Evolutionary conservation across 1,139 yeast genomes (phyloP).

Genomic region (Saccharomyces hybrid): DNA sequence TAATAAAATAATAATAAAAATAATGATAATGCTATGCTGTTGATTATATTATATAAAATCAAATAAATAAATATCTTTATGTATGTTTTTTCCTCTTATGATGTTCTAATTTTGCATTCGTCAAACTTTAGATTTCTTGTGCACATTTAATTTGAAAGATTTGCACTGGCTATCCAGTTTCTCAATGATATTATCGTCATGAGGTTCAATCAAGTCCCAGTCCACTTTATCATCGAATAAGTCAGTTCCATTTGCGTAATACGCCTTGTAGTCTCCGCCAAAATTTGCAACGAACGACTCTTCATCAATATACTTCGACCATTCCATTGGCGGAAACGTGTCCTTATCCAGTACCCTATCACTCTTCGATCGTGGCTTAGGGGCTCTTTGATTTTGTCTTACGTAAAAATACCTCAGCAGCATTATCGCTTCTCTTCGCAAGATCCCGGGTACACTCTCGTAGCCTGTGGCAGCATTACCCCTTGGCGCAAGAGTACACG

Average conservation of each 20-base stretch:
- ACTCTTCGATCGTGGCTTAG: conserved; percentile 68
- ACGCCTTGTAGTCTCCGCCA: conserved; percentile 37
- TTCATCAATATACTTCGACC: conserved; percentile 40
- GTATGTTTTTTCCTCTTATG: background rate
- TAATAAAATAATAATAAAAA: no score
- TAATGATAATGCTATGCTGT: background rate
- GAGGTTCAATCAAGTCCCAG: conserved; percentile 24
- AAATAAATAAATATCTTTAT: no score
- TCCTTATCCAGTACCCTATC: conserved; percentile 63
- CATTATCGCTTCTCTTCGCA: conserved; percentile 74
- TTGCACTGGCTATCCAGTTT: conserved; percentile 10
- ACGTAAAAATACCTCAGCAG: conserved; percentile 74
- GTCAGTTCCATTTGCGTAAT: conserved; percentile 30
- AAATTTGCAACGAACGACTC: conserved; percentile 42
- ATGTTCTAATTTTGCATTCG: background rate
- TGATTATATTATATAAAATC: no score
- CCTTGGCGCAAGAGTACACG: conserved; percentile 12
- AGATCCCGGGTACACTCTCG: conserved; percentile 64
- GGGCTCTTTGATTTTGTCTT: conserved; percentile 79
- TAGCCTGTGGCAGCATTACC: conserved; percentile 10
- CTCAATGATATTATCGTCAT: conserved; percentile 19
- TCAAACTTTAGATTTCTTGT: background rate
- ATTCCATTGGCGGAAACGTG: conserved; percentile 52
- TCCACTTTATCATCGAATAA: conserved; percentile 21
- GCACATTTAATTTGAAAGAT: conserved; percentile 3